A percentile compares a stretch with the other conserved stretches of the same genome.
Evolutionary conservation across 2,329 filamentous ascomycete genomes (phyloP).

Genomic region (Cladophialophora chaetospira): DNA sequence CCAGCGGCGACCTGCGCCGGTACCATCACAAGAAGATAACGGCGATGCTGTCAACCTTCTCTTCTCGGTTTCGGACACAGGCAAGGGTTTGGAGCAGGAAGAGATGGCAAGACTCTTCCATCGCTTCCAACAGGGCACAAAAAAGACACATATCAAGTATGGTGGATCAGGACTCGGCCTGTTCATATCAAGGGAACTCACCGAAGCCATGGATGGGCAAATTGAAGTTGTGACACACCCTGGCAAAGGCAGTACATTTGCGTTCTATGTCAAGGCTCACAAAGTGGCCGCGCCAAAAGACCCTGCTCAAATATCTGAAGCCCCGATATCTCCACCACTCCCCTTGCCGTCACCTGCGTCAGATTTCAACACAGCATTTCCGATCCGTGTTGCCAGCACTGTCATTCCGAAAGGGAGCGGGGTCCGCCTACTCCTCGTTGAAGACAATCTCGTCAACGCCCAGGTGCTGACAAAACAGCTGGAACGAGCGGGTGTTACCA

Average conservation of each 20-base stretch:
- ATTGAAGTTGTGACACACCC: slow-evolving; percentile 67
- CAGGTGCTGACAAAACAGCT: slow-evolving; percentile 42
- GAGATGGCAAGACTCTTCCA: slow-evolving; percentile 76
- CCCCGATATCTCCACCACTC: background rate
- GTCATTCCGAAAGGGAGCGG: background rate
- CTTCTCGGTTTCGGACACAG: slow-evolving; percentile 75
- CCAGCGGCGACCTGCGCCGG: slow-evolving; percentile 31
- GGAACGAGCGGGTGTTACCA: slow-evolving; percentile 38
- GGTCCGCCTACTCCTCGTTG: slow-evolving; percentile 41
- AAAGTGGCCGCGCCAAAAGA: background rate
- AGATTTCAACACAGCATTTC: background rate
- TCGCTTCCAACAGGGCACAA: slow-evolving; percentile 75
- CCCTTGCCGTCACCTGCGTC: slow-evolving; percentile 1
- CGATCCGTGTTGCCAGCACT: background rate
- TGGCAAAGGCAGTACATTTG: slow-evolving; percentile 58
- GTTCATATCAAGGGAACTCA: slow-evolving; percentile 75
- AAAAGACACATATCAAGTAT: slow-evolving; percentile 74
- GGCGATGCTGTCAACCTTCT: slow-evolving; percentile 65
- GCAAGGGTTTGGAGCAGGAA: slow-evolving; percentile 68
- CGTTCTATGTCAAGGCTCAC: slow-evolving; percentile 56
- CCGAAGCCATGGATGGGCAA: slow-evolving; percentile 75
- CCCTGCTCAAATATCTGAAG: background rate
- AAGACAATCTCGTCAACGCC: slow-evolving; percentile 48
- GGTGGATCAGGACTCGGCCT: slow-evolving; percentile 76
- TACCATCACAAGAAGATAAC: slow-evolving; percentile 52